Percentiles rank a stretch among this genome's conserved stretches.
Evolutionary conservation across 2,329 filamentous ascomycete genomes (phyloP).

Genomic region (Sporothrix brasiliensis): DNA sequence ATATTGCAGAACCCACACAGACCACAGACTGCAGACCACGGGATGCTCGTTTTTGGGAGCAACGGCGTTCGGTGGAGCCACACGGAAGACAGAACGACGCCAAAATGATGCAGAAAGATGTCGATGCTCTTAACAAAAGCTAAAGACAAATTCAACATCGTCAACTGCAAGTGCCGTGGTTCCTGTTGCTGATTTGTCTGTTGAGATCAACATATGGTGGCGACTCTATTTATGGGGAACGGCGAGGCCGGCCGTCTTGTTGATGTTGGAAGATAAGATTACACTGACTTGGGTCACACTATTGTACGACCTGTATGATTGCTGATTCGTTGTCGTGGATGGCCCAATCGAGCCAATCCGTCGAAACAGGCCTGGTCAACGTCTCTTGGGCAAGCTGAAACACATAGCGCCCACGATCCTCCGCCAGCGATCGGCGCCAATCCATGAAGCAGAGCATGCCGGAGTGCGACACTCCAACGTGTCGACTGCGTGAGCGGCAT

Average conservation of each 20-base stretch:
- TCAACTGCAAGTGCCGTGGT: neutral
- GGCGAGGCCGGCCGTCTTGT: neutral
- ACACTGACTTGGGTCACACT: too few relatives aligned
- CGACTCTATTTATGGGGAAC: conserved; percentile 12
- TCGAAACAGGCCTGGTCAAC: conserved; percentile 1
- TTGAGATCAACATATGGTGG: neutral
- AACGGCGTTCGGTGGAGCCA: neutral
- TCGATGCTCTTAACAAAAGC: neutral
- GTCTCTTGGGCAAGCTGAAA: conserved; percentile 15
- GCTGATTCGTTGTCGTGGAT: neutral
- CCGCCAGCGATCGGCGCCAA: neutral
- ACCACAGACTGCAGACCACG: conserved; percentile 7
- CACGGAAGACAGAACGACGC: neutral
- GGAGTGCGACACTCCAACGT: conserved; percentile 16
- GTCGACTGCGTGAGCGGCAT: neutral
- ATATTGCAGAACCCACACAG: neutral
- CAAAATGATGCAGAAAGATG: neutral
- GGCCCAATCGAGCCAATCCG: neutral
- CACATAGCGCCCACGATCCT: neutral
- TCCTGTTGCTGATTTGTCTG: neutral
- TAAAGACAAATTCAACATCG: too few relatives aligned
- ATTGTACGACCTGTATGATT: neutral
- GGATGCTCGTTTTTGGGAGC: neutral
- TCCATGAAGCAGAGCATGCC: conserved; percentile 17
- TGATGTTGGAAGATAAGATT: neutral